A percentile compares a stretch with the other conserved stretches of the same genome.
Conservation (phyloP, 441 rosid genomes). For the Pelargonium exstipulatum region DNA sequence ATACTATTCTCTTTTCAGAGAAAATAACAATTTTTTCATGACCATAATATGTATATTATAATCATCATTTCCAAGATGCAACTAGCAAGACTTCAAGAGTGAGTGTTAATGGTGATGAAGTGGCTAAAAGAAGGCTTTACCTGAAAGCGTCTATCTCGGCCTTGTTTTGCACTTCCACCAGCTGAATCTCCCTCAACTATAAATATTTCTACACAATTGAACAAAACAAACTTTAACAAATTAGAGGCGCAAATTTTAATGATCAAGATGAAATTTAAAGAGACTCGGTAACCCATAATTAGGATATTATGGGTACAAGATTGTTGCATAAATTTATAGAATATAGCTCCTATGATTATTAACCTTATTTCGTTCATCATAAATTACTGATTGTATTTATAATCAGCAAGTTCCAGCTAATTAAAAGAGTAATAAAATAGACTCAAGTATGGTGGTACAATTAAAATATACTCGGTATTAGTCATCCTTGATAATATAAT, state of each 20-base stretch:
- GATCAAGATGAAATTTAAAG: background rate
- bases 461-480: background rate
- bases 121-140: conserved; percentile 30
- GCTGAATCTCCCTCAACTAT: conserved; percentile 99
- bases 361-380: background rate
- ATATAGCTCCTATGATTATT: background rate
- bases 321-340: background rate
- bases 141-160: conserved; percentile 97
- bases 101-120: background rate
- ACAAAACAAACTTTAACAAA: background rate
- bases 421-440: background rate
- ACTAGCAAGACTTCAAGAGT: background rate
- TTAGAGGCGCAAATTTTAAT: background rate
- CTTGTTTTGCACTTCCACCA: conserved; percentile 99
- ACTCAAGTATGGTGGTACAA: background rate
- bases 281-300: background rate
- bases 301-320: background rate
- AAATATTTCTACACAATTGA: conserved; percentile 57
- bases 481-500: background rate
- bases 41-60: background rate
- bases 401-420: background rate
- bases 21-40: background rate
- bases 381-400: background rate
- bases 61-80: background rate
- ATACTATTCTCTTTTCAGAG: background rate